phyloP scores from a whole-genome alignment of 2,329 filamentous ascomycete genomes.

The Fusarium tanahbumbuense region DNA sequence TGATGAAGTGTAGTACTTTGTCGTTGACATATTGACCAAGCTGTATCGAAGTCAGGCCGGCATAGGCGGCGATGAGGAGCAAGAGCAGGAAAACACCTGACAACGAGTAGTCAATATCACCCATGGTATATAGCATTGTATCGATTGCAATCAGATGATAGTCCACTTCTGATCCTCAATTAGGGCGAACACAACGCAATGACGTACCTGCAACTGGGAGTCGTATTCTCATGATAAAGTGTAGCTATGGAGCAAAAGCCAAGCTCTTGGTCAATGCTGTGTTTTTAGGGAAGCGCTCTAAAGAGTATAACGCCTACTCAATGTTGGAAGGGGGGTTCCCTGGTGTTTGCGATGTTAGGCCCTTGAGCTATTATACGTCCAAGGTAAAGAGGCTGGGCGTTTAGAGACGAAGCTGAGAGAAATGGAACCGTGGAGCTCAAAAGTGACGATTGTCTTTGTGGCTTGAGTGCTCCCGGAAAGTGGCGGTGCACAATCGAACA shows the following conservation, averaged over 20 bases:
- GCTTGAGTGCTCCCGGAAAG: conserved; percentile 17
- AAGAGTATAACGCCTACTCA: not conserved
- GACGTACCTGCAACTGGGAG: conserved; percentile 85
- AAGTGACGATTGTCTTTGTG: conserved; percentile 27
- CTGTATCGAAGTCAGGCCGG: conserved; percentile 77
- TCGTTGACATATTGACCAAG: conserved; percentile 76
- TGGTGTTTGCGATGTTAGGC: not conserved
- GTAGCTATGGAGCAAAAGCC: conserved; percentile 8
- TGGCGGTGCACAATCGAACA: conserved; percentile 28
- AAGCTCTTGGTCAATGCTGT: not conserved
- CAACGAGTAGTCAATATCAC: conserved; percentile 14
- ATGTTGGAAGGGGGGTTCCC: not conserved
- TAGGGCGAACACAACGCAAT: conserved; percentile 14
- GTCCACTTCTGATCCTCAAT: not conserved
- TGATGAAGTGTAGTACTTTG: conserved; percentile 87
- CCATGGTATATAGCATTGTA: not conserved
- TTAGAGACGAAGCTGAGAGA: conserved; percentile 26
- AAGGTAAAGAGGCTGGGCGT: conserved; percentile 25
- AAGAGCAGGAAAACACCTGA: conserved; percentile 77
- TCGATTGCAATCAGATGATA: not conserved
- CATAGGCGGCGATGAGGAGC: conserved; percentile 79
- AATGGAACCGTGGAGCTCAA: conserved; percentile 19
- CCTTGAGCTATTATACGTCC: conserved; percentile 21
- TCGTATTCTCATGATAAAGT: conserved; percentile 78
- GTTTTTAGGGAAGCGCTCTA: not conserved